phyloP scores from a whole-genome alignment of 192 early-diverging fungal genomes.

The Coemansia asiatica region DNA sequence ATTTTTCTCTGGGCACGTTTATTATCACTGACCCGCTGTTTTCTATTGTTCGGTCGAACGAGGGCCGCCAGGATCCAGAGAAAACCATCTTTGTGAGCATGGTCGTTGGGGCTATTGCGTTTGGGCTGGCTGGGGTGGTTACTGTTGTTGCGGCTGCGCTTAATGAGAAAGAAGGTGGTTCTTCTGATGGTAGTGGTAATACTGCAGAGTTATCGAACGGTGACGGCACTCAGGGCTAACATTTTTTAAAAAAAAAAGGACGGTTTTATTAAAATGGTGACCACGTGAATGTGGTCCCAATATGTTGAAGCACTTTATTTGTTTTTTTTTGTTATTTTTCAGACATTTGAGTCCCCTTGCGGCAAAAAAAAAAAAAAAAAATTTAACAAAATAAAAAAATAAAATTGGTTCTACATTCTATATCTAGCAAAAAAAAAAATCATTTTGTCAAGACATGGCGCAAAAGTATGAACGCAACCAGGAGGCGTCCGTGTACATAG shows the following conservation, averaged over 20 bases:
- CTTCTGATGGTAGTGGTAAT: not conserved
- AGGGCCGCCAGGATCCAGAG: not conserved
- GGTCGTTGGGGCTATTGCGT: not conserved
- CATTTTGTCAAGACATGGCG: no score
- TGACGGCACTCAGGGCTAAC: no score
- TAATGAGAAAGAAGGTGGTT: not conserved
- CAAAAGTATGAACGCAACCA: constrained; percentile 87
- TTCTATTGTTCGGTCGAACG: not conserved
- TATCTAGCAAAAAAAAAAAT: no score
- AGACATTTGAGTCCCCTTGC: no score
- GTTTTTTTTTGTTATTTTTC: no score
- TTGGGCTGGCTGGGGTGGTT: not conserved
- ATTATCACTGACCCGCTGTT: constrained; percentile 1
- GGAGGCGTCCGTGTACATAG: constrained; percentile 96
- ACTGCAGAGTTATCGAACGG: no score
- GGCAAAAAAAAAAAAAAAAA: constrained; percentile 2
- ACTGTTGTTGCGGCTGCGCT: not conserved
- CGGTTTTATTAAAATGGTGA: no score
- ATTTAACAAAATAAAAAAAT: not conserved
- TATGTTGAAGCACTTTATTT: no score
- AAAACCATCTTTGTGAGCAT: not conserved
- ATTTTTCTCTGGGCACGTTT: constrained; percentile 1
- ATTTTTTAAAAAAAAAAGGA: no score
- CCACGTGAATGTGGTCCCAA: no score
- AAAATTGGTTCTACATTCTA: no score